A percentile compares a stretch with the other conserved stretches of the same genome.
Conservation (phyloP, 768 basidiomycete genomes). For the Serendipita sp. region DNA sequence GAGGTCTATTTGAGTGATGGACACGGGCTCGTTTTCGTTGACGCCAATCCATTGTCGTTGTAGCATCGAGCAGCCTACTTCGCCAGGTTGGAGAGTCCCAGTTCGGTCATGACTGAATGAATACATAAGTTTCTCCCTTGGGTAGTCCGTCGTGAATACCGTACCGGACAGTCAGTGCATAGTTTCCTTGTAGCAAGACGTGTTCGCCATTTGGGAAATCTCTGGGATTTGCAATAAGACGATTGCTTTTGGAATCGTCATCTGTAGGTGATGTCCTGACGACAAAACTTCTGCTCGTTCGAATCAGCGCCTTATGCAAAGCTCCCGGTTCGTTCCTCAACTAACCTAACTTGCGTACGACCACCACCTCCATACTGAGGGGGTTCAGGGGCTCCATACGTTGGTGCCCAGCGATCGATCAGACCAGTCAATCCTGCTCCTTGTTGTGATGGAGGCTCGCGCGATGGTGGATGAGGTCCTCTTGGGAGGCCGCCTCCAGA, state of each 20-base stretch:
- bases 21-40: slow-evolving; percentile 55
- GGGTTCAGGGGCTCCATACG: not conserved
- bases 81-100: slow-evolving; percentile 47
- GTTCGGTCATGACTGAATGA: slow-evolving; percentile 59
- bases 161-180: slow-evolving; percentile 59
- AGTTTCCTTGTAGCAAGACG: slow-evolving; percentile 58
- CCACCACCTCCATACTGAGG: not conserved
- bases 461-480: not conserved
- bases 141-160: slow-evolving; percentile 14
- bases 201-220: slow-evolving; percentile 66
- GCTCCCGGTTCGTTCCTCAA: not conserved
- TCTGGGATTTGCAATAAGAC: slow-evolving; percentile 58
- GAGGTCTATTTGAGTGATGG: slow-evolving; percentile 42
- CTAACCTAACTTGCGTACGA: not conserved
- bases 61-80: slow-evolving; percentile 57
- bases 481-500: not conserved
- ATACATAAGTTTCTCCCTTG: not conserved
- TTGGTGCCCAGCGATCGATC: not conserved
- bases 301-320: not conserved
- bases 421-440: not conserved
- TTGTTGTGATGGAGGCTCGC: not conserved
- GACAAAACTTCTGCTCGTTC: slow-evolving; percentile 26
- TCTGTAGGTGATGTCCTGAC: slow-evolving; percentile 51
- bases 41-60: slow-evolving; percentile 87
- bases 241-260: slow-evolving; percentile 61